Conservation (phyloP, 2,329 filamentous ascomycete species). For the Xylariaceae sp. region DNA sequence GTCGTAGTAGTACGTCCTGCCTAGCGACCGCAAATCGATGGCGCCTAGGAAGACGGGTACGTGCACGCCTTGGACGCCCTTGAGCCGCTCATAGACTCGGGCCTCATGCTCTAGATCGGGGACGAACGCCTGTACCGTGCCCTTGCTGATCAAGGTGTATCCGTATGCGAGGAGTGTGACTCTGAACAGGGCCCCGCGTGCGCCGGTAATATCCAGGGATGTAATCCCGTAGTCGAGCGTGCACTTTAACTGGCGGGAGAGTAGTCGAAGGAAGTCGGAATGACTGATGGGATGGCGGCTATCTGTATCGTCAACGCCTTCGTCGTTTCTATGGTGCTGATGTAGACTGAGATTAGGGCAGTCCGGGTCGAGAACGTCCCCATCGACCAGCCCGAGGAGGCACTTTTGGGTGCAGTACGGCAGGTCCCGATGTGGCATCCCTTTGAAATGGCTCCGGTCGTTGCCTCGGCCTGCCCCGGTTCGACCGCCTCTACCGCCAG, state of each 20-base stretch:
- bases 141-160: conserved; percentile 43
- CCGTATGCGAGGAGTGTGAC: conserved; percentile 38
- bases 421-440: conserved; percentile 2
- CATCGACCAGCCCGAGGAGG: conserved; percentile 33
- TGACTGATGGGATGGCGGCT: conserved; percentile 28
- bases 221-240: conserved; percentile 32
- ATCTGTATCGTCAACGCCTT: neutral
- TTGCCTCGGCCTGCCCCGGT: conserved; percentile 1
- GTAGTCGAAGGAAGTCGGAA: conserved; percentile 27
- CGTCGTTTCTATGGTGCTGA: too few relatives aligned
- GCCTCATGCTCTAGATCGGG: conserved; percentile 34
- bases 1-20: conserved; percentile 33
- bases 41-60: conserved; percentile 37
- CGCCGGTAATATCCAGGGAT: conserved; percentile 26
- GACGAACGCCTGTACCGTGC: conserved; percentile 32
- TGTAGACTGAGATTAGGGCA: conserved; percentile 41
- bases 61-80: conserved; percentile 31
- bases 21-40: conserved; percentile 32
- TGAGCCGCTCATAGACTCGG: conserved; percentile 33
- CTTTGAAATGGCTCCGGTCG: conserved; percentile 7
- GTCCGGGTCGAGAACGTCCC: conserved; percentile 28
- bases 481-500: neutral
- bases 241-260: conserved; percentile 29
- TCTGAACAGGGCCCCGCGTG: conserved; percentile 38
- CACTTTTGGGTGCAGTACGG: conserved; percentile 39